Percentiles rank a stretch among this genome's conserved stretches.
These are phyloP conservation scores for Ustilago nuda DNA, from an alignment of 1,284 basidiomycete species.

Conservation along the genomic window DNA sequence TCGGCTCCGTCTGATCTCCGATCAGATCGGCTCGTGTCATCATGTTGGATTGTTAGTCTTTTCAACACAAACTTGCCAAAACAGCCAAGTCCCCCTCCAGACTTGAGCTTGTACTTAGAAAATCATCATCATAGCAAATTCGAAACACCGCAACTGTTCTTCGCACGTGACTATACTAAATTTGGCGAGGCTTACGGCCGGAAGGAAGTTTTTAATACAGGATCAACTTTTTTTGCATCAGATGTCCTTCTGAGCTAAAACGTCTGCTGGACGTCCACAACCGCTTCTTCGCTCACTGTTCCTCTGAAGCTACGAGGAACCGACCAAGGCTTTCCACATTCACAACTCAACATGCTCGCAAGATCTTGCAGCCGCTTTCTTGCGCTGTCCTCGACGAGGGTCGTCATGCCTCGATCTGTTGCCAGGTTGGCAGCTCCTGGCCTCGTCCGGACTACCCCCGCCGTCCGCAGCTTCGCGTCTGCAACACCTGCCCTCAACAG, in stretches of 20 bases:
- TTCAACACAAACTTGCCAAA: too few species aligned
- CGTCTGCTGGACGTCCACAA: background rate
- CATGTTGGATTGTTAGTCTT: too few species aligned
- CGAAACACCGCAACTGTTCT: background rate
- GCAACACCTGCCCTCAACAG: background rate
- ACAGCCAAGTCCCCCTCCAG: too few species aligned
- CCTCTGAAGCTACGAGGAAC: background rate
- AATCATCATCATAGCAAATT: too few species aligned
- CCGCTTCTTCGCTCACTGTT: background rate
- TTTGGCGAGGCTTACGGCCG: conserved; percentile 19
- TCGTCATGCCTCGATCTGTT: background rate
- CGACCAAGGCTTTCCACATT: background rate
- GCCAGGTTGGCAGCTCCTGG: background rate
- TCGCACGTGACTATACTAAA: conserved; percentile 3
- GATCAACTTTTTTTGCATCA: conserved; percentile 3
- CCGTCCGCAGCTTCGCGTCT: background rate
- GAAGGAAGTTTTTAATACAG: conserved; percentile 6
- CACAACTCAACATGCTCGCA: conserved; percentile 16
- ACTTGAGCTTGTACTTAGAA: too few species aligned
- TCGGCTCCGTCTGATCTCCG: too few species aligned
- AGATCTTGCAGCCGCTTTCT: conserved; percentile 12
- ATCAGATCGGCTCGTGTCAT: too few species aligned
- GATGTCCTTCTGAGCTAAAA: background rate
- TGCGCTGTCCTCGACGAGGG: background rate
- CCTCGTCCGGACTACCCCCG: background rate